Evolutionary conservation across 1,284 basidiomycete genomes (phyloP).

Genomic region (Ganoderma multipileum): DNA sequence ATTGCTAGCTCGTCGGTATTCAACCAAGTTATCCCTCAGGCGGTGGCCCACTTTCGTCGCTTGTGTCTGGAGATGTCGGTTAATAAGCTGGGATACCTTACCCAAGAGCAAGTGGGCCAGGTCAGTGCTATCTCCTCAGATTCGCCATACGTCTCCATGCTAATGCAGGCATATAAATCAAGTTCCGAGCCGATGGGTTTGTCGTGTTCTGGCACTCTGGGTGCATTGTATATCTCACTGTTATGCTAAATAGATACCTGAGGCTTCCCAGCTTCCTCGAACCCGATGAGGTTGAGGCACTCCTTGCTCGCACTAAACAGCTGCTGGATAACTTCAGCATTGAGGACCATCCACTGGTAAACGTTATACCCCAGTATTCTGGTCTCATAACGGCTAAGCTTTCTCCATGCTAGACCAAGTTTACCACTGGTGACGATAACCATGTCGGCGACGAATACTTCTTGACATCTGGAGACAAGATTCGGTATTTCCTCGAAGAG

Average conservation of each 20-base stretch:
- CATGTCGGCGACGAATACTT: slow-evolving; percentile 95
- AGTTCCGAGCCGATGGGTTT: slow-evolving; percentile 62
- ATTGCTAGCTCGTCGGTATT: background rate
- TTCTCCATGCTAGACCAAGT: slow-evolving; percentile 72
- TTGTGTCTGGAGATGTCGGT: background rate
- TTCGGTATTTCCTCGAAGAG: slow-evolving; percentile 89
- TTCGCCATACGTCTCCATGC: background rate
- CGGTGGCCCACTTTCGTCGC: background rate
- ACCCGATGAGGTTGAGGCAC: slow-evolving; percentile 59
- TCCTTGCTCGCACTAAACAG: slow-evolving; percentile 75
- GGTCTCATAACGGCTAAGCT: background rate
- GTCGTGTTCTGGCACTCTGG: slow-evolving; percentile 16
- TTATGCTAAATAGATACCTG: slow-evolving; percentile 66
- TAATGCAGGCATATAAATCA: background rate
- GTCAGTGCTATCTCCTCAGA: slow-evolving; percentile 28
- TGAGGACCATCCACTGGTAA: slow-evolving; percentile 82
- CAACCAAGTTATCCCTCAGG: background rate
- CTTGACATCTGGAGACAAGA: slow-evolving; percentile 89
- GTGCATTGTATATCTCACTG: background rate
- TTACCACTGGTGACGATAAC: slow-evolving; percentile 80
- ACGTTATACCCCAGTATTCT: too few species aligned
- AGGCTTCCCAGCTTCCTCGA: slow-evolving; percentile 79
- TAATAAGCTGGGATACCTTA: slow-evolving; percentile 48
- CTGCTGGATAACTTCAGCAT: slow-evolving; percentile 81
- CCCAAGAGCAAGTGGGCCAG: slow-evolving; percentile 58